Evolutionary conservation across 768 basidiomycete species (phyloP), one percentile per base, ranked within the genome.

Genomic region (Russula ochroleuca): DNA sequence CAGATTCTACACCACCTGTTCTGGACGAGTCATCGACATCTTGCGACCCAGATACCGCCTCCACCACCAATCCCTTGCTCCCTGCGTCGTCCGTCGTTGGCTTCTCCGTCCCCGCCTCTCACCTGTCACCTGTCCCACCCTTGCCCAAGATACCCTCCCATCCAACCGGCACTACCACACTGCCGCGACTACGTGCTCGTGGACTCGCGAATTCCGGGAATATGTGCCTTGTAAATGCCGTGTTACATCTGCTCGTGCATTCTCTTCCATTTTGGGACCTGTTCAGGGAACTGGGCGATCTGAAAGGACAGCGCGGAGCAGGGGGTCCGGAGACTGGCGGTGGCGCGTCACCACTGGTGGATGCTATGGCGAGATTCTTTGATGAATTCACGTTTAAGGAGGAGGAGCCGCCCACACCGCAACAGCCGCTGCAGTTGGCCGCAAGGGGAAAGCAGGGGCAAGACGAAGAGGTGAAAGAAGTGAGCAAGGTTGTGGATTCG

Each of bases 171-270:
- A 25, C 40, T 53, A 61, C 69, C n/a, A 66, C 68, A 10, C 65
- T 70, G 57, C 69, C 74, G 1, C 74, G 72, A 53, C 82, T 90
- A 37, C 78, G 80, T 7, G 85, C 92, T 0, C 80, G 94, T 15
- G 96, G 96, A 5, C 76, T 98, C 54, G 80, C 98, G 68, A 98
- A 99, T 74, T 88, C 85, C 3, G 95, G 96, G 1, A 99, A 99
- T 75, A 87, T 97, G 86, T 99, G 96, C 73, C 98, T 98, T 72
- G 94, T 94, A 33, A 99, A 97, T 70, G 85, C 94, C 0, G 90
- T 98, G 25, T 77, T 99, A 35, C 96, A 98, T 76, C 84, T 90
- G 2, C 80, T 99, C 31, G 82, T 95, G 1, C 95, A 94, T 74
- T 93, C 88, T 69, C 81, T 83, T n/a, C 92, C 90, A 1, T 98